Base-by-base conservation (phyloP, 2,329 filamentous ascomycete genomes). In the Madurella fahalii region DNA sequence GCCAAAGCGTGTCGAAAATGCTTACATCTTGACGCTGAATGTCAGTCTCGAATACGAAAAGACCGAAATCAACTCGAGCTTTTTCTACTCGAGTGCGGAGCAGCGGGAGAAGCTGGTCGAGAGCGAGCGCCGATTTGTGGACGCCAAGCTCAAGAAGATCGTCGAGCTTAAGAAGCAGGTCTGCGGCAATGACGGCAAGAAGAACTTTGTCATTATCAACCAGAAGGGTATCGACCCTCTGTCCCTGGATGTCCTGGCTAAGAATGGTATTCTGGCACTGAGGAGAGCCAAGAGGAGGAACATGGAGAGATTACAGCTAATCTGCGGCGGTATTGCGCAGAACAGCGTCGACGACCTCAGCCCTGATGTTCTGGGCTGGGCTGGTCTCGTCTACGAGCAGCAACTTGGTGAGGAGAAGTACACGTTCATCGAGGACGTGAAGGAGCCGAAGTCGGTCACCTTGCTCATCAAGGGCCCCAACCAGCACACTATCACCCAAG, bases 31-130 rank as follows among this genome's bases (percentile, higher is more conserved):
- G 58, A 96, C 90, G 25, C 79, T 99, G 67, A 99, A 99, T 69
- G 93, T 99, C 70, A 95, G 90, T 71, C 77, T 99, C 59, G 94
- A 99, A 72, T 99, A 99, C 72, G 94, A 99, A 74, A 99, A 99
- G 80, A 93, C 92, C 0, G 94, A 99, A 75, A 95, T 99, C 73
- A 99, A 99, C 82, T 96, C 92, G 40, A 86, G 92, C 49, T 99
- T 99, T 80, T 99, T 95, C 81, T 99, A 99, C 77, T 96, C 89
- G 37, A 95, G 86, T 68, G 94, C 94, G 30, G 92, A 96, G 63
- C 94, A 99, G 77, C 84, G 94, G 63, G 94, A 97, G 67, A 99
- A 97, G 80, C 84, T 99, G 40, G 94, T 99, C 11, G 94, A 97
- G 77, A 96, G 90, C 68, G 94, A 99, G 77, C 87, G 94, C 61